Conservation (phyloP, 345 rosid species). For the Psidium guajava region DNA sequence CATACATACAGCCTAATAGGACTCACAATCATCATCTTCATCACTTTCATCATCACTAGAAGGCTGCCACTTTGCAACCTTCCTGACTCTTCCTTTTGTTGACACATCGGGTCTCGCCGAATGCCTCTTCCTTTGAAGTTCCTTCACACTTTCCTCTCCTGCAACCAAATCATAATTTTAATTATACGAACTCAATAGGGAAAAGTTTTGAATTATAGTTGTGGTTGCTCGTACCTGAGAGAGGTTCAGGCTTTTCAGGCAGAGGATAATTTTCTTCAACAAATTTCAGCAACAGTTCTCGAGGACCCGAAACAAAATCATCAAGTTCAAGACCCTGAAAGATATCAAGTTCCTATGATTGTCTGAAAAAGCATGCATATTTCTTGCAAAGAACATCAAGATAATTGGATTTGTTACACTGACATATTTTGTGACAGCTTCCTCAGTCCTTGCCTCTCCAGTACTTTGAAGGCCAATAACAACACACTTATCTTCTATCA, state of each 20-base stretch:
- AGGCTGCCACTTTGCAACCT: slow-evolving; percentile 84
- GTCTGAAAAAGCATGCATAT: not conserved
- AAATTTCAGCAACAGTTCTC: slow-evolving; percentile 91
- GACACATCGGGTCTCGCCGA: slow-evolving; percentile 87
- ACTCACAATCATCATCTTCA: slow-evolving; percentile 75
- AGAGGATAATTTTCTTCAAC: slow-evolving; percentile 96
- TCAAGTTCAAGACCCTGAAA: slow-evolving; percentile 89
- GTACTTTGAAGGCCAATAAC: slow-evolving; percentile 99
- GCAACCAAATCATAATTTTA: slow-evolving; percentile 8
- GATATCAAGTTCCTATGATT: not conserved
- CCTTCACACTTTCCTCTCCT: slow-evolving; percentile 84
- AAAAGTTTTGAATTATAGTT: not conserved
- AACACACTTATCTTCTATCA: slow-evolving; percentile 67
- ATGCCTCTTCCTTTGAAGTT: slow-evolving; percentile 89
- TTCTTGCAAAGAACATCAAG: not conserved
- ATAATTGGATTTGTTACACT: slow-evolving; percentile 1
- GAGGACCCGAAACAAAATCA: slow-evolving; percentile 98
- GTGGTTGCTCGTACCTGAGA: slow-evolving; percentile 31
- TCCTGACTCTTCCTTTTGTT: slow-evolving; percentile 84
- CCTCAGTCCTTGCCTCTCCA: slow-evolving; percentile 99
- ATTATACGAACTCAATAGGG: not conserved
- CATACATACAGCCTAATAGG: slow-evolving; percentile 3
- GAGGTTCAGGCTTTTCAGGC: slow-evolving; percentile 92
- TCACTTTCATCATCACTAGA: slow-evolving; percentile 80
- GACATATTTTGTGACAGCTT: slow-evolving; percentile 98